Evolutionary conservation across 2,329 filamentous ascomycete species (phyloP), one percentile per base, ranked within the genome.

Genomic region (Alternaria sp.): DNA sequence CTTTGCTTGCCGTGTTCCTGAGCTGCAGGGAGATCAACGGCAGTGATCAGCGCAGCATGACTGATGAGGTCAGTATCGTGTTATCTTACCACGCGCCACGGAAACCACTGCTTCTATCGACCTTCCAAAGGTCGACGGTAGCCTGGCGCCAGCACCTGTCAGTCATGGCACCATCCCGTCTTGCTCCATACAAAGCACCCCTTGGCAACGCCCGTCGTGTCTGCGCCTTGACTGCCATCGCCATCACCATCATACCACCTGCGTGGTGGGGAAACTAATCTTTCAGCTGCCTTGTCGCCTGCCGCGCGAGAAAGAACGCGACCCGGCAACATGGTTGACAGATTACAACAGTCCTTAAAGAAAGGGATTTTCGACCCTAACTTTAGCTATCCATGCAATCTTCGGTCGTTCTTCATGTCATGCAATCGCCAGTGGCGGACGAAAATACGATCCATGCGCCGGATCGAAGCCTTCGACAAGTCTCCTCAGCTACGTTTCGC

Each of bases 231-330:
- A 45, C 28, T 57, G 43, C 36, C 40, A 49, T 45, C 47, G 40
- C 36, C 26, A 50, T 40, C 19, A 45, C 12, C 57, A 30, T 26
- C 40, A 28, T 43, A 21, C 32, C 51, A 28, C 52, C 52, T 44
- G 36, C 32, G 21, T 44, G 15, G 26, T 52, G 52, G 57, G 44
- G 21, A 47, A 47, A 40, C 45, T 55, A 51, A 25, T 21, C 53
- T 21, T 61, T 40, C 46, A 61, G 53, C 53, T 57, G 53, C 56
- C 45, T 46, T 66, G 66, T 69, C 63, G 67, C 68, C 67, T 68
- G 67, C 67, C 61, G 61, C 60, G 56, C 54, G 59, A 59, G 62
- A 62, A 49, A 59, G 40, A 44, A 23, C 13, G 46, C 50, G 70
- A 51, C 57, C 67, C 70, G 66, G 51, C 52, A 61, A 23, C 40